Percentiles rank a stretch among this genome's conserved stretches.
These are phyloP conservation scores for Agarophyton chilense DNA, from an alignment of 23 red algal species.

Conservation along the genomic window DNA sequence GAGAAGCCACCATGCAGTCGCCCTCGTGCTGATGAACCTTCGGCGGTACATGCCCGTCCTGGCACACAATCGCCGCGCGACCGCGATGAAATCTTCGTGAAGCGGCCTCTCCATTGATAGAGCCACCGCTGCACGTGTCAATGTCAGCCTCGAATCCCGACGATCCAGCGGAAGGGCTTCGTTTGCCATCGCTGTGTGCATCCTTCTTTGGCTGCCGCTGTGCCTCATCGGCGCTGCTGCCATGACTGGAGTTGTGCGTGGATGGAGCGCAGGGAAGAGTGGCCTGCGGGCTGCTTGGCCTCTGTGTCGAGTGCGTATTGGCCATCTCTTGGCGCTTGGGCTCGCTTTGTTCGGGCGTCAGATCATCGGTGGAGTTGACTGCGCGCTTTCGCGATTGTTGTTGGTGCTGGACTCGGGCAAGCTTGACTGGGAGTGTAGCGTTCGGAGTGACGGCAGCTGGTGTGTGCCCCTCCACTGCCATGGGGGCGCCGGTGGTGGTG, in stretches of 20 bases:
- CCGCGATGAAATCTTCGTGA: slow-evolving; percentile 18
- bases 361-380: neutral
- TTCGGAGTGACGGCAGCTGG: neutral
- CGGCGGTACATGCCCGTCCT: slow-evolving; percentile 63
- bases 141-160: slow-evolving; percentile 62
- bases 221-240: neutral
- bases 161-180: slow-evolving; percentile 29
- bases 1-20: slow-evolving; percentile 68
- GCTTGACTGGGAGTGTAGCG: neutral
- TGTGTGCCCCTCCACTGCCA: neutral
- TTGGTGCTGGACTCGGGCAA: neutral
- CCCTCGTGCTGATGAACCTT: slow-evolving; percentile 58
- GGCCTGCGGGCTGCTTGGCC: neutral
- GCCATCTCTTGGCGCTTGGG: neutral
- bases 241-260: neutral
- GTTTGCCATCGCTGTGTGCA: slow-evolving; percentile 3
- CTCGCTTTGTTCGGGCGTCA: neutral
- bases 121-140: slow-evolving; percentile 48
- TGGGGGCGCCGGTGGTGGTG: neutral
- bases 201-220: neutral
- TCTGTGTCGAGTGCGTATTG: neutral
- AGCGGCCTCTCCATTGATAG: slow-evolving; percentile 24
- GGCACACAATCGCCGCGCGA: slow-evolving; percentile 49
- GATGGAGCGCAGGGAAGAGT: neutral
- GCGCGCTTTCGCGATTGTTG: neutral